These are phyloP conservation scores for Gillenia trifoliata DNA, from an alignment of 306 rosid species.

Conservation along the genomic window DNA sequence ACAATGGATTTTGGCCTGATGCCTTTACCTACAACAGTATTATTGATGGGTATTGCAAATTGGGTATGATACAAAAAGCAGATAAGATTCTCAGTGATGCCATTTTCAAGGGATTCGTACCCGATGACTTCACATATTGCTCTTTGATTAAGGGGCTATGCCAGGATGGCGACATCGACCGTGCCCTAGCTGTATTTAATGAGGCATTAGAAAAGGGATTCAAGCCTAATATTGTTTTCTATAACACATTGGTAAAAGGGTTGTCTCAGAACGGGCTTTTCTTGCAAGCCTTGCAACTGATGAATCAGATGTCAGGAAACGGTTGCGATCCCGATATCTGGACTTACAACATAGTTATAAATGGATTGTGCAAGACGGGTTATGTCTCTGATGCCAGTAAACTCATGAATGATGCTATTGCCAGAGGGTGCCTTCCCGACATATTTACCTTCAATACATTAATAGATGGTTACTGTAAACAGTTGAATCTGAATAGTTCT, in stretches of 20 bases:
- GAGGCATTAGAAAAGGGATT: conserved; percentile 62
- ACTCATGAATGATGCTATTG: conserved; percentile 63
- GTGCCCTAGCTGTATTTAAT: conserved; percentile 59
- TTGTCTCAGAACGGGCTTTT: conserved; percentile 66
- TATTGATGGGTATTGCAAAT: no score
- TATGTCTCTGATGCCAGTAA: conserved; percentile 65
- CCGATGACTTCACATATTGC: conserved; percentile 82
- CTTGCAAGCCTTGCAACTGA: conserved; percentile 76
- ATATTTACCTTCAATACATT: conserved; percentile 77
- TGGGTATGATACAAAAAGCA: conserved; percentile 63
- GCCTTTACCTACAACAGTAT: no score
- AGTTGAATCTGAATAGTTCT: conserved; percentile 58
- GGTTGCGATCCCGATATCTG: conserved; percentile 67
- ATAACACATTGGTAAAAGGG: conserved; percentile 75
- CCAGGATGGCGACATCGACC: conserved; percentile 62
- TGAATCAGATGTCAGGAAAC: conserved; percentile 72
- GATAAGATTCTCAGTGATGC: conserved; percentile 68
- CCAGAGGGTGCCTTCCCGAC: conserved; percentile 73
- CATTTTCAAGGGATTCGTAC: conserved; percentile 69
- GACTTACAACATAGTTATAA: conserved; percentile 72
- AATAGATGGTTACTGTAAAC: conserved; percentile 83
- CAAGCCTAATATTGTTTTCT: conserved; percentile 60
- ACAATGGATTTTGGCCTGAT: no score
- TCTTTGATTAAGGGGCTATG: conserved; percentile 70
- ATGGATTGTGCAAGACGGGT: conserved; percentile 90